Evolutionary conservation across 1,284 basidiomycete species (phyloP).

Genomic region (Kalmanozyma brasiliensis): DNA sequence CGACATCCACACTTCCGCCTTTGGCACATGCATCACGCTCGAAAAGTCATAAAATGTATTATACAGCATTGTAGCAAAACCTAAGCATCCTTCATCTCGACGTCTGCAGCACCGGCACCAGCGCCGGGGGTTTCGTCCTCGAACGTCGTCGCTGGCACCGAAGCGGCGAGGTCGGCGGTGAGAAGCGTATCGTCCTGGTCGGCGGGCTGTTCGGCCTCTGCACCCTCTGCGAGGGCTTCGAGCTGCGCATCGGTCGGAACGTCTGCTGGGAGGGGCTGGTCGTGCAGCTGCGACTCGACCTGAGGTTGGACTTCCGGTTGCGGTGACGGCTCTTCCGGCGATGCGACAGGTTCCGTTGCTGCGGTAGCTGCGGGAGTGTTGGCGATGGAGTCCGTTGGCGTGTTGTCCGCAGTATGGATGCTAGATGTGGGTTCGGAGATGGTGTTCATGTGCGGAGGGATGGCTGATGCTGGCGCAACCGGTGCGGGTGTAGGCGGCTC

Average conservation of each 20-base stretch:
- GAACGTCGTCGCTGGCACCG: conserved; percentile 15
- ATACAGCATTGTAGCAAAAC: not conserved
- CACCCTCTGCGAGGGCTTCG: conserved; percentile 21
- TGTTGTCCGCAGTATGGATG: conserved; percentile 17
- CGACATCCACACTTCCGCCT: conserved; percentile 14
- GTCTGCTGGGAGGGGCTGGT: conserved; percentile 12
- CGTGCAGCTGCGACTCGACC: conserved; percentile 38
- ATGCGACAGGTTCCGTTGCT: not conserved
- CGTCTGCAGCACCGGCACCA: conserved; percentile 12
- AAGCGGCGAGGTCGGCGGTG: conserved; percentile 12
- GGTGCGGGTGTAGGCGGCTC: conserved; percentile 21
- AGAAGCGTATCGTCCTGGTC: conserved; percentile 13
- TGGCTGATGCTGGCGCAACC: conserved; percentile 27
- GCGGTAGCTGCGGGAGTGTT: conserved; percentile 19
- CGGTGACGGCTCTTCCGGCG: not conserved
- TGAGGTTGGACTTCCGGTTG: conserved; percentile 31
- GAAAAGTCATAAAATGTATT: not conserved
- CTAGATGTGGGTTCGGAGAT: conserved; percentile 18
- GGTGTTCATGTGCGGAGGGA: conserved; percentile 19
- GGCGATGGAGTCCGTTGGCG: conserved; percentile 19
- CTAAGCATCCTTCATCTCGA: conserved; percentile 37
- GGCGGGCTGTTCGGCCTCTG: conserved; percentile 21
- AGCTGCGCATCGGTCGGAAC: conserved; percentile 16
- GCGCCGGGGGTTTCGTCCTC: conserved; percentile 8
- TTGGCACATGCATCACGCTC: conserved; percentile 25